A percentile compares a stretch with the other conserved stretches of the same genome.
Evolutionary conservation across 2,329 filamentous ascomycete species (phyloP).

Genomic region (Rutstroemia sp.): DNA sequence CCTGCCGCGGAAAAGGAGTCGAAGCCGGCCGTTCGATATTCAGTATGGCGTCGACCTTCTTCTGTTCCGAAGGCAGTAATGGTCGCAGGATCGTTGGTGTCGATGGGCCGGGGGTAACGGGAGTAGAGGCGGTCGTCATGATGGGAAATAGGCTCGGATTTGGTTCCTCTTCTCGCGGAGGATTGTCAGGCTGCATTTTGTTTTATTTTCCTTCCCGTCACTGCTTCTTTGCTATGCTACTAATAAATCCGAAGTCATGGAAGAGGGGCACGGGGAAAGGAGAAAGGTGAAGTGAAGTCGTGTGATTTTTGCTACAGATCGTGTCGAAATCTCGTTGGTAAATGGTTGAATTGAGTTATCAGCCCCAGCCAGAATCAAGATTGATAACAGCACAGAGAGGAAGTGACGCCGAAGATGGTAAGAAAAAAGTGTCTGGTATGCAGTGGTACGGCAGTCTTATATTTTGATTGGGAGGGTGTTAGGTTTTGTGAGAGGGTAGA

Average conservation of each 20-base stretch:
- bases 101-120: slow-evolving; percentile 27
- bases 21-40: slow-evolving; percentile 27
- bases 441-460: neutral
- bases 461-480: slow-evolving; percentile 1
- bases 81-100: slow-evolving; percentile 25
- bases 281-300: neutral
- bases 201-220: neutral
- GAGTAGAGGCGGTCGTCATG: slow-evolving; percentile 27
- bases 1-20: slow-evolving; percentile 28
- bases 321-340: neutral
- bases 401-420: neutral
- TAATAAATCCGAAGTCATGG: neutral
- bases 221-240: neutral
- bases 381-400: neutral
- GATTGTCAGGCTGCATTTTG: neutral
- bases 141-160: slow-evolving; percentile 18
- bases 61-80: slow-evolving; percentile 17
- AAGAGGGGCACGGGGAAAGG: neutral
- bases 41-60: slow-evolving; percentile 23
- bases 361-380: neutral
- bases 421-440: neutral
- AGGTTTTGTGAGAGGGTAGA: neutral
- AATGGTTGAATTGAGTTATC: neutral
- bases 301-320: neutral
- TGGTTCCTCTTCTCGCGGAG: slow-evolving; percentile 16